A percentile compares a stretch with the other conserved stretches of the same genome.
Conservation (phyloP, 2,329 filamentous ascomycete species). For the Aspergillus novoparasiticus region DNA sequence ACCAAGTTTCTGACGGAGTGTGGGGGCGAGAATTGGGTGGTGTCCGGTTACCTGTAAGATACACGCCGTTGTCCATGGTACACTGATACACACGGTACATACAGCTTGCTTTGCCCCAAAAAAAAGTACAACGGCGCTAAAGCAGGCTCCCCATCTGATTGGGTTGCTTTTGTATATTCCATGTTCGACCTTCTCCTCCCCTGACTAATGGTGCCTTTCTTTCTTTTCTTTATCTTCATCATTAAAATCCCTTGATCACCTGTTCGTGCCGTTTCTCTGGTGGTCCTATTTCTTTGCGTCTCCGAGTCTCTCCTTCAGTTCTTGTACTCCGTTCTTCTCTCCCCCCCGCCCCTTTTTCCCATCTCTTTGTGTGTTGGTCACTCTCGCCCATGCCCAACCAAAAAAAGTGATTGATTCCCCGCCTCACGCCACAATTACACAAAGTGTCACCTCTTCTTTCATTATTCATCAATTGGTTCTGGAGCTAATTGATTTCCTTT, state of each 20-base stretch:
- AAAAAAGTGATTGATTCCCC: neutral
- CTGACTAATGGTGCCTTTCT: neutral
- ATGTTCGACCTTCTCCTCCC: neutral
- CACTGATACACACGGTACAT: neutral
- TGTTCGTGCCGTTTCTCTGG: neutral
- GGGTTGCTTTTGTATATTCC: neutral
- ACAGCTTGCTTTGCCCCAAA: neutral
- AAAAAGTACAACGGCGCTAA: neutral
- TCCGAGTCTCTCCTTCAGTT: neutral
- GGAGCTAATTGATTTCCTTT: neutral
- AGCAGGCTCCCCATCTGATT: neutral
- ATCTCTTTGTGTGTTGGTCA: slow-evolving; percentile 3
- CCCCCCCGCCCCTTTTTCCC: neutral
- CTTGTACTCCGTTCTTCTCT: no score
- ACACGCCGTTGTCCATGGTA: neutral
- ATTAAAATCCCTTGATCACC: neutral
- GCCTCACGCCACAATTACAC: slow-evolving; percentile 6
- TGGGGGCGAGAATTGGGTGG: neutral
- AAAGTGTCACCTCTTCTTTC: slow-evolving; percentile 1
- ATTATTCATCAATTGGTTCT: slow-evolving; percentile 3
- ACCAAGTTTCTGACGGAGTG: neutral
- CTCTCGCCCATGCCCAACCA: neutral
- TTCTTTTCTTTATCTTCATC: neutral
- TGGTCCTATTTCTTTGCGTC: neutral
- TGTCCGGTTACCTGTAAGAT: neutral